Percentiles rank a stretch among this genome's conserved stretches.
Evolutionary conservation across 1,284 basidiomycete genomes (phyloP).

Genomic region (Prillingera fragicola): DNA sequence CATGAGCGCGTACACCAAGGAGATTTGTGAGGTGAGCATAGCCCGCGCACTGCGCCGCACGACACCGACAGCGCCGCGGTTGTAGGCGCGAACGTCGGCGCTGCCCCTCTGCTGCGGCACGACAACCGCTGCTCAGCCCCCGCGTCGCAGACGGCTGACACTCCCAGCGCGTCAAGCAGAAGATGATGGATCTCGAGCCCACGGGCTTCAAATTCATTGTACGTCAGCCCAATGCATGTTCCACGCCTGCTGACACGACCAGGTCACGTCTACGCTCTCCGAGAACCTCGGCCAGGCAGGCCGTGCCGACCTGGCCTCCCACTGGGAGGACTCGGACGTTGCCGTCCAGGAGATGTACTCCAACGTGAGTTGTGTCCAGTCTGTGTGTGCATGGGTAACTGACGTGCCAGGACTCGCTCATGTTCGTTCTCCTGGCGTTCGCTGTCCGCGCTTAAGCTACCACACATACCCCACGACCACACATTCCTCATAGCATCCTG

Average conservation of each 20-base stretch:
- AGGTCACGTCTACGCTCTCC: slow-evolving; percentile 37
- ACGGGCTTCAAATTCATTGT: slow-evolving; percentile 46
- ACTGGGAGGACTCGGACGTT: slow-evolving; percentile 44
- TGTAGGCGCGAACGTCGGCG: not conserved
- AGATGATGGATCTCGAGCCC: slow-evolving; percentile 42
- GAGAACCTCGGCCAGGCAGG: slow-evolving; percentile 45
- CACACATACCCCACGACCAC: not conserved
- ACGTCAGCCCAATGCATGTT: slow-evolving; percentile 2
- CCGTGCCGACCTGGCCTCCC: slow-evolving; percentile 45
- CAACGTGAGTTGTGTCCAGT: slow-evolving; percentile 30
- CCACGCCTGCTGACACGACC: slow-evolving; percentile 1
- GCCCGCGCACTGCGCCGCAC: no score
- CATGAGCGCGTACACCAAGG: slow-evolving; percentile 34
- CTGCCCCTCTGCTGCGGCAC: no score
- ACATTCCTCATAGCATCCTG: not conserved
- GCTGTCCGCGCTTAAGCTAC: slow-evolving; percentile 28
- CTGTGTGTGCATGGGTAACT: not conserved
- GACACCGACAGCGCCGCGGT: no score
- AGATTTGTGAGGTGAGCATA: slow-evolving; percentile 39
- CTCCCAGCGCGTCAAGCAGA: slow-evolving; percentile 34
- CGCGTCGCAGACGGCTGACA: no score
- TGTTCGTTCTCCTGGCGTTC: slow-evolving; percentile 41
- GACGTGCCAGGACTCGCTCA: slow-evolving; percentile 34
- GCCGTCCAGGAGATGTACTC: slow-evolving; percentile 44
- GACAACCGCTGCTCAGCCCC: no score